Base-by-base conservation (phyloP, 306 rosid genomes). In the Fagus sylvatica region DNA sequence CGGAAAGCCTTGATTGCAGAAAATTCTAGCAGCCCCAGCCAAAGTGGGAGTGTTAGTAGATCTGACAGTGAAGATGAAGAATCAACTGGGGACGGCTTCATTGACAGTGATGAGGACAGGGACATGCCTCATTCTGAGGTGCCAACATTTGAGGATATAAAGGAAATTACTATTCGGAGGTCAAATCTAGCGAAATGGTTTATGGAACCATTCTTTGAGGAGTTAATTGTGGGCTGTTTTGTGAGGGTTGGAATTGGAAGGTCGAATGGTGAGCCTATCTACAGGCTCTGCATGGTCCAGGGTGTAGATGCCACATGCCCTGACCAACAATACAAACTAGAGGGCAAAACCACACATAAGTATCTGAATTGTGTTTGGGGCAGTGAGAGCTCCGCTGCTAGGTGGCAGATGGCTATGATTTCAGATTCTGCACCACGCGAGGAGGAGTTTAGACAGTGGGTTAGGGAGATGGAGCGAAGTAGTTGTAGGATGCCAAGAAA, bases 371-470 rank as follows among this genome's bases (percentile, higher is more conserved):
- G 88, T 62, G 86, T 90, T 54, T 95, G 99, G 98, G 99, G 99
- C 59, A 95, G 90, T 84, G 99, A 95, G 64, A 81, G 81, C 72
- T 87, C 96, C 42, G 94, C 97, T 71, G 96, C 98, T 1, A 93
- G 99, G 88, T 95, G 98, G 98, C 98, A 95, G 90, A 95, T 95
- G 99, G 96, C 99, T 69, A 93, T 90, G 99, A 79, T 91, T 78
- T 93, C 97, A 0, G 99, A 93, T 84, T 89, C 96, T 77, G 69
- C 74, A 1, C 98, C 99, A 4, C 75, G 69, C 4, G 97, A 95
- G 83, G 96, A 89, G 70, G 99, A 95, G 84, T 95, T 83, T 82
- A 89, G 85, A 66, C 98, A 95, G 82, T 93, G 96, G 98, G 60
- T 91, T 77, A 89, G 87, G 83, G 99, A 95, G 84, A 96, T 91